Base-by-base conservation (phyloP, 306 rosid species). In the Quercus alba region DNA sequence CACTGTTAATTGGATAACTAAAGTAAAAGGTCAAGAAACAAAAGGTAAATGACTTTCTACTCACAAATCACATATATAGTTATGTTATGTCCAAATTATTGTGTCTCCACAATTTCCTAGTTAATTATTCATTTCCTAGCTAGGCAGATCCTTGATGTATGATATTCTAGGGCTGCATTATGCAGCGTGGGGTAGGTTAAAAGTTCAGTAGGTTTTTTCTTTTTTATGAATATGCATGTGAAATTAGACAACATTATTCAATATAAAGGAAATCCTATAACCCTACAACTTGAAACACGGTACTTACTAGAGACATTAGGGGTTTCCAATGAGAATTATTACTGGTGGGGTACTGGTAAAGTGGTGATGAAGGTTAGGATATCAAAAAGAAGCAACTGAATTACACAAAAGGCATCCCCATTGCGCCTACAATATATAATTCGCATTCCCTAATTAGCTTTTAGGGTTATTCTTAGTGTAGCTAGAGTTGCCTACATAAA, bases 161-260 rank as follows among this genome's bases (percentile, higher is more conserved):
- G 35, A 82, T 51, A 52, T 83, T 80, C 77, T 26, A 75, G 33
- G 28, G 49, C 41, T 11, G 70, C 81, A 81, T 72, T 17, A 63
- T 38, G 62, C 72, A 38, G 30, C 46, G 82, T 79, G 80, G 77
- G 82, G 9, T 33, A 15, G 57, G 23, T 78, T 69, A 64, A 70
- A 84, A 75, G 41, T 75, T 79, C 68, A 75, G 66, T 63, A 70
- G 57, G 26, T 56, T 26, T 62, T 7, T 26, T 62, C 19, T 38
- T 26, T 62, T 7, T 26, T 62, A 0, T 26, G 5, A 12, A 62
- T 15, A 2, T 61, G 68, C 2, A 23, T 31, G 64, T 49, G 54
- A 49, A 49, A 49, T 49, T 49, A 49, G 17, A 49, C 54, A 49
- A 49, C 54, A 49, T 49, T 49, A 25, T 58, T 58, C 25, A 12